These are phyloP conservation scores for Dipteronia dyeriana DNA, from an alignment of 345 rosid genomes.

Conservation along the genomic window DNA sequence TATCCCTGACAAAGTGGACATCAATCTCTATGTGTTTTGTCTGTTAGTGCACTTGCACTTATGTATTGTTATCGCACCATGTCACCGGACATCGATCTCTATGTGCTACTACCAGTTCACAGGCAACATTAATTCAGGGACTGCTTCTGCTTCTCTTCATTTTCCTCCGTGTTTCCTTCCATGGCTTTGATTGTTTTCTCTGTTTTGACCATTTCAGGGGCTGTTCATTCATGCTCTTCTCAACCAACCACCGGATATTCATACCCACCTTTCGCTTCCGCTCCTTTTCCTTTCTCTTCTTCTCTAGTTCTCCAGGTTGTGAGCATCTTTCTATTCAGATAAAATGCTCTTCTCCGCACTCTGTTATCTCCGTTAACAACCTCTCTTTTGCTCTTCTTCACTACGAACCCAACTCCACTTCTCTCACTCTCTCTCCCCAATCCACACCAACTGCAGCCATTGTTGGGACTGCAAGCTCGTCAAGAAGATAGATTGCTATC, in stretches of 20 bases:
- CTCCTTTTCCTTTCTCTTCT: slow-evolving; percentile 74
- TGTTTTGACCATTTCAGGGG: background rate
- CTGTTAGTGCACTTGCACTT: no score
- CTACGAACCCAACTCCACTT: slow-evolving; percentile 46
- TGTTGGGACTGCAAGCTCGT: slow-evolving; percentile 67
- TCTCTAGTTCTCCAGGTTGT: slow-evolving; percentile 46
- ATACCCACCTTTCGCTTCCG: slow-evolving; percentile 71
- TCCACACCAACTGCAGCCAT: slow-evolving; percentile 47
- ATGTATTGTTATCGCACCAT: no score
- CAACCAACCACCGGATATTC: slow-evolving; percentile 18
- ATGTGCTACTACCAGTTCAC: no score
- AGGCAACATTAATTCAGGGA: no score
- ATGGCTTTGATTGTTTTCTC: background rate
- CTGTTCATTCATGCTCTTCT: slow-evolving; percentile 29
- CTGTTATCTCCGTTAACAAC: slow-evolving; percentile 62
- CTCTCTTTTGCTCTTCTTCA: slow-evolving; percentile 57
- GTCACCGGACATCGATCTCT: no score
- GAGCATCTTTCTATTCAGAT: slow-evolving; percentile 81
- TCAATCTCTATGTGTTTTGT: no score
- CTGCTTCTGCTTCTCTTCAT: background rate
- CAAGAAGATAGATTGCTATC: slow-evolving; percentile 16
- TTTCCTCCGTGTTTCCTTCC: slow-evolving; percentile 18
- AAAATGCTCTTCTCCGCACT: slow-evolving; percentile 62
- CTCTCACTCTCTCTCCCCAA: slow-evolving; percentile 55
- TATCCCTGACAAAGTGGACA: no score